Conservation (phyloP, 176 grass and related monocot species). For the Rhipidocladum racemiflorum region DNA sequence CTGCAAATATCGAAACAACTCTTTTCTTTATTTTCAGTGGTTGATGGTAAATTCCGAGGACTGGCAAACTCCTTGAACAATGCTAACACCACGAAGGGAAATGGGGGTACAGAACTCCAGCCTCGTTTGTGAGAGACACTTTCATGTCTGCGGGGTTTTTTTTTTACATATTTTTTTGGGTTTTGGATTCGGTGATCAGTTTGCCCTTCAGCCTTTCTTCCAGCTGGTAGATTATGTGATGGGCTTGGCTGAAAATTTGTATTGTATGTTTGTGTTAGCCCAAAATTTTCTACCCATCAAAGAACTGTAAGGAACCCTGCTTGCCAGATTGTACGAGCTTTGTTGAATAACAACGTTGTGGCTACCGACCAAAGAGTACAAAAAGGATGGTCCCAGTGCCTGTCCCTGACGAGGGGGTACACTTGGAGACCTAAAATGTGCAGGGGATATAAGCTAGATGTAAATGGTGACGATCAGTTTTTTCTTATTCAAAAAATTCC, state of each 20-base stretch:
- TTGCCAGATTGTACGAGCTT: not conserved
- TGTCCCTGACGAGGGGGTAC: no score
- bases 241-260: not conserved
- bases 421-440: no score
- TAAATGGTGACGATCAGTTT: no score
- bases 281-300: not conserved
- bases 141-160: not conserved
- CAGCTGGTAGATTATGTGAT: slow-evolving; percentile 14
- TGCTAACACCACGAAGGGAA: slow-evolving; percentile 9
- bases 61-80: slow-evolving; percentile 36
- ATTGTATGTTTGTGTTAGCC: not conserved
- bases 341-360: not conserved
- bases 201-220: not conserved
- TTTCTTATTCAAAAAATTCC: no score
- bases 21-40: slow-evolving; percentile 31
- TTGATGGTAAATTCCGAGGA: slow-evolving; percentile 33
- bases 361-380: no score
- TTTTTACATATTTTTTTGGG: not conserved
- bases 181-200: slow-evolving; percentile 1
- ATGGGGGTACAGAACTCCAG: not conserved
- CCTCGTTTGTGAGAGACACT: slow-evolving; percentile 40
- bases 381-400: no score
- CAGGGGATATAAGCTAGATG: no score
- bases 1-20: not conserved
- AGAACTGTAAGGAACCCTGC: not conserved